Evolutionary conservation across 768 basidiomycete genomes (phyloP), one percentile per base, ranked within the genome.

Genomic region (Candolleomyces eurysporus): DNA sequence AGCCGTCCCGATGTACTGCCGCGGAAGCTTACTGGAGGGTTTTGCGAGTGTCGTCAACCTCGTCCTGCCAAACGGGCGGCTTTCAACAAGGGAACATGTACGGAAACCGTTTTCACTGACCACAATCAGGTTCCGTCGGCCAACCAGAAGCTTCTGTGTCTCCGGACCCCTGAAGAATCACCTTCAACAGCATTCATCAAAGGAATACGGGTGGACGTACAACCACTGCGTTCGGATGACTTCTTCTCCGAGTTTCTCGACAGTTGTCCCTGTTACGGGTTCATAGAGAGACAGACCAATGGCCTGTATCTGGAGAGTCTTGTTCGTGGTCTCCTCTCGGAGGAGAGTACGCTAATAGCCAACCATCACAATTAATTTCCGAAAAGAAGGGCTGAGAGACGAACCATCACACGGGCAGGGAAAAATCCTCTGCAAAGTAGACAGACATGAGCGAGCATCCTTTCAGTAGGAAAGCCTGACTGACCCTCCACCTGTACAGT

Each of bases 151-250:
- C 67, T 87, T 86, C 42, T 83, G 84, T 0, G 87, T 71, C 59
- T 91, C 83, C 2, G 87, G 82, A 13, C 89, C 88, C 45, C 88
- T 90, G 65, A 48, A 31, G 32, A 45, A 43, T 42, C 4, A 10
- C 4, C 43, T 52, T 26, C 11, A 59, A 30, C 17, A 36, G 11
- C 43, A 36, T 52, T 13, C 16, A 17, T 48, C 39, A 45, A 54
- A 49, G 42, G 64, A 49, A 53, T 50, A 62, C 17, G 58, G 60
- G 48, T 22, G 40, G 43, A 78, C 89, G 71, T 73, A 92, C 91
- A 98, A 79, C 97, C 97, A 99, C 74, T 99, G 97, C 16, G 96
- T 99, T 58, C 96, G 84, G 67, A 97, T 79, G 64, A 99, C 93
- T 72, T 97, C 89, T 61, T 78, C 82, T 53, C 92, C 92, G 55